Evolutionary conservation across 805 yeast species (phyloP).

Genomic region (Candida verbasci): DNA sequence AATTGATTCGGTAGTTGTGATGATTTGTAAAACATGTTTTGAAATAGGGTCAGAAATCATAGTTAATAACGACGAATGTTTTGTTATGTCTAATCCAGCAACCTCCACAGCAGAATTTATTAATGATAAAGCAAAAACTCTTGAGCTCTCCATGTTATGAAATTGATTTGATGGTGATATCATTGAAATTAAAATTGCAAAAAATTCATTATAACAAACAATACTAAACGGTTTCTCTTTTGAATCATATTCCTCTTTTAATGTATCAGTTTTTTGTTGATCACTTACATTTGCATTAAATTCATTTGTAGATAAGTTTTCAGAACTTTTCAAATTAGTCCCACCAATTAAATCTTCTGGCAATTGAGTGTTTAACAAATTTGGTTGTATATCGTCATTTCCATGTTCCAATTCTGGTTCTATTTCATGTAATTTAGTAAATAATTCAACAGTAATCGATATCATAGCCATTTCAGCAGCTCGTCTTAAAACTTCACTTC

Average conservation of each 20-base stretch:
- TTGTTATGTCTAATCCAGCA: slow-evolving; percentile 57
- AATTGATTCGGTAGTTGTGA: slow-evolving; percentile 70
- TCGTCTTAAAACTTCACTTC: slow-evolving; percentile 83
- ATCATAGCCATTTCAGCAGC: slow-evolving; percentile 84
- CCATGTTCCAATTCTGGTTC: slow-evolving; percentile 47
- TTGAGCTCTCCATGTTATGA: slow-evolving; percentile 82
- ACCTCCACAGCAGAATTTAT: slow-evolving; percentile 79
- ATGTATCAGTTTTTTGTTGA: slow-evolving; percentile 9
- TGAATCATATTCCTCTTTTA: neutral
- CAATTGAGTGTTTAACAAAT: slow-evolving; percentile 43
- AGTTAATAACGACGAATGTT: slow-evolving; percentile 61
- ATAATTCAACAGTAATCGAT: slow-evolving; percentile 64
- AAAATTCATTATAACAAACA: slow-evolving; percentile 69
- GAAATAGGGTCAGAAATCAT: slow-evolving; percentile 78
- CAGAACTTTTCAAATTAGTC: slow-evolving; percentile 14
- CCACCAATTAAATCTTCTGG: slow-evolving; percentile 62
- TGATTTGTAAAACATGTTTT: slow-evolving; percentile 75
- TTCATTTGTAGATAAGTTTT: slow-evolving; percentile 6
- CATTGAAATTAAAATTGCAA: slow-evolving; percentile 72
- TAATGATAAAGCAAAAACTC: slow-evolving; percentile 75
- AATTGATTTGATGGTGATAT: slow-evolving; percentile 77
- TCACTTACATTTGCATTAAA: slow-evolving; percentile 10
- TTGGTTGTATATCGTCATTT: slow-evolving; percentile 42
- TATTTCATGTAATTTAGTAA: slow-evolving; percentile 53
- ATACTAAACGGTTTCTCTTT: slow-evolving; percentile 58